phyloP scores from a whole-genome alignment of 805 yeast genomes.

The Candida vartiovaarae region DNA sequence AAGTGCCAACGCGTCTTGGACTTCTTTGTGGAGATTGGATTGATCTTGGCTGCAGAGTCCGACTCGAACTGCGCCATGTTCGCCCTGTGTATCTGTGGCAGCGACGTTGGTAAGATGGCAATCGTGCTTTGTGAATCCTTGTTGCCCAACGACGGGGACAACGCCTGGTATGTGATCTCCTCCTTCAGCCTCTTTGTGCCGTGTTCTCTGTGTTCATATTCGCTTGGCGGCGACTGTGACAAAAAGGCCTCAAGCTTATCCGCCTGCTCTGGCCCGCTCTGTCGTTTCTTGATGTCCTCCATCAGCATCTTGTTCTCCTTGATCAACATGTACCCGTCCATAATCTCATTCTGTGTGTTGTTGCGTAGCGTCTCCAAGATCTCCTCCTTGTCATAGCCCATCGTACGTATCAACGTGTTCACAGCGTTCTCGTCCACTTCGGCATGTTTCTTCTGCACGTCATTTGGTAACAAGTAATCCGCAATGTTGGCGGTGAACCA shows the following conservation, averaged over 20 bases:
- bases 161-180: slow-evolving; percentile 27
- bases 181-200: slow-evolving; percentile 20
- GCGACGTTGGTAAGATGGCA: slow-evolving; percentile 86
- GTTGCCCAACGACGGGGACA: slow-evolving; percentile 21
- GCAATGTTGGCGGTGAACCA: slow-evolving; percentile 86
- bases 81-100: slow-evolving; percentile 92
- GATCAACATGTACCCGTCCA: slow-evolving; percentile 80
- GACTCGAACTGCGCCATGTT: slow-evolving; percentile 66
- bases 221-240: slow-evolving; percentile 49
- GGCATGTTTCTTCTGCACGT: slow-evolving; percentile 25
- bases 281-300: slow-evolving; percentile 44
- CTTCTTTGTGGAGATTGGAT: slow-evolving; percentile 65
- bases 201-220: slow-evolving; percentile 13
- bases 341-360: slow-evolving; percentile 61
- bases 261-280: slow-evolving; percentile 12
- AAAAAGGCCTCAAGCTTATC: slow-evolving; percentile 51
- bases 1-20: slow-evolving; percentile 98
- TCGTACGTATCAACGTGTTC: slow-evolving; percentile 63
- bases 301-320: slow-evolving; percentile 70
- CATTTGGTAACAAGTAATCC: slow-evolving; percentile 61
- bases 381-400: slow-evolving; percentile 87
- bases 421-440: slow-evolving; percentile 69
- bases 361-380: slow-evolving; percentile 63
- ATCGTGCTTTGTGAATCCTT: slow-evolving; percentile 58
- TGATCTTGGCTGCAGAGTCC: slow-evolving; percentile 38